Base-by-base conservation (phyloP, 345 rosid species). In the Noccaea bulbosa region DNA sequence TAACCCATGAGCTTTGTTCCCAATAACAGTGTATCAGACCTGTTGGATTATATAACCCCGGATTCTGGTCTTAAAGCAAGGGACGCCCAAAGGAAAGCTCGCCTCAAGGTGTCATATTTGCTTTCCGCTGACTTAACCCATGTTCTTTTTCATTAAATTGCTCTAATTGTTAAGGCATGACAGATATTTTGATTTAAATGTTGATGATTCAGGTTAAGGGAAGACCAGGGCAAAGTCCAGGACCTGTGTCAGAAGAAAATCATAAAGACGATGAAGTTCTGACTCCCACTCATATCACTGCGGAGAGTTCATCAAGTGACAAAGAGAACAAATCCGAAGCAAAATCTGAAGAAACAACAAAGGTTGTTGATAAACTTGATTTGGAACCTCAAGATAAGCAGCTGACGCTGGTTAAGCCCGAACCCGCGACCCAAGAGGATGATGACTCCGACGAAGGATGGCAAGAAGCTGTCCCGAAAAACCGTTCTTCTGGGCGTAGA, bases 381-480 rank as follows among this genome's bases (percentile, higher is more conserved):
- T 62, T 83, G 40, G 58, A 38, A 82, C 79, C 78, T 32, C 82
- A 66, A 56, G 83, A 79, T 61, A 20, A 20, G 22, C 80, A 87
- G 60, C 49, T 65, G 16, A 34, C 62, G 24, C 22, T 69, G 69
- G 77, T 70, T 45, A 77, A 65, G 52, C 69, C 24, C 54, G 85
- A 81, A 47, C 73, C 80, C 62, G 58, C 57, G 0, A 62, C 50
- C 38, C 87, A 70, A 39, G 88, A 84, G 48, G 91, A 89, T 44
- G 89, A 86, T 52, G 80, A 69, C 46, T 83, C 90, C 7, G 93
- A 94, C 77, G 96, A 94, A 84, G 99, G 99, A 72, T 94, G 99
- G 99, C 97, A 94, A 82, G 97, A 94, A 88, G 97, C 99, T 74
- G 92, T 88, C 57, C 90, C 96, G 2, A 94, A 88, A 83, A 79